Evolutionary conservation across 2,329 filamentous ascomycete genomes (phyloP), one percentile per base, ranked within the genome.

Genomic region (Pseudogymnoascus sp.): DNA sequence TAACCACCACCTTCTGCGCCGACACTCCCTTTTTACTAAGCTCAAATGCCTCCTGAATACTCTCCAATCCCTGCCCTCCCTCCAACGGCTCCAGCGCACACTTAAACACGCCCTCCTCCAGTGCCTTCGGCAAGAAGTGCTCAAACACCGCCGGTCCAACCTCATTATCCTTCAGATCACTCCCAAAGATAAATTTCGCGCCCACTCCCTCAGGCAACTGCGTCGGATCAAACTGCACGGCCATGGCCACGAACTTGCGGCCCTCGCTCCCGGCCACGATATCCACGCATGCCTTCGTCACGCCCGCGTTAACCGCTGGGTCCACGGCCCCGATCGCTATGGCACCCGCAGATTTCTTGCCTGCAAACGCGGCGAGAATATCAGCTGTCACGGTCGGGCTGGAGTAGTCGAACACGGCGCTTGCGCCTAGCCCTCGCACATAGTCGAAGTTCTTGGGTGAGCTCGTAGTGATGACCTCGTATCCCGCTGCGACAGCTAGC

Each of bases 1-100:
- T 66, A 67, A 78, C 73, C 14, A 79, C 75, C 14, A 78, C 36
- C 68, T 79, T 79, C 66, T 71, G 71, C 3, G 73, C 77, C 7
- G 75, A 76, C 3, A 78, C 74, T 0, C 76, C 76, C 60, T 73
- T 71, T 40, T 64, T 70, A 14, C 72, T 65, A 0, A 71, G 12
- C 64, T 77, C 75, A 26, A 79, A 62, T 1, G 72, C 77, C 5
- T 68, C 72, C 62, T 80, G 76, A 1, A 79, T 67, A 42, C 67
- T 70, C 47, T 76, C 76, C n/a, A 80, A 65, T 5, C 78, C 77
- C 5, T 75, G 69, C 0, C 77, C 77, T 1, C 75, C 74, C 31
- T 79, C 68, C 26, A 70, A 40, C 1, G 76, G 71, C 29, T 73
- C 68, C 1, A 77, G 74, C 11, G 73, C 70, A 45, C 69, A 65